These are phyloP conservation scores for Sarcomyxa edulis DNA, from an alignment of 768 basidiomycete species.

Conservation along the genomic window DNA sequence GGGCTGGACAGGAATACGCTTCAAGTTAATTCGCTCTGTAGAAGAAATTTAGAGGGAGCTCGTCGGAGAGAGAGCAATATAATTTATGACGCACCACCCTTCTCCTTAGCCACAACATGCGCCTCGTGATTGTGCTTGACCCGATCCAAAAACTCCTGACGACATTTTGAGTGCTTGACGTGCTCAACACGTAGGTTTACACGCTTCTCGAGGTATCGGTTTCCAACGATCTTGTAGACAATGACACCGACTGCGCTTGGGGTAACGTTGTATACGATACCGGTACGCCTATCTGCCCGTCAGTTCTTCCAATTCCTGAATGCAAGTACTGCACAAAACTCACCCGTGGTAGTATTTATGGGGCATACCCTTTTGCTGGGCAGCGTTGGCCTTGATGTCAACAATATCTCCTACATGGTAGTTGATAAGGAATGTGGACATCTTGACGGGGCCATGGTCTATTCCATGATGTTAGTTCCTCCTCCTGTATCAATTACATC, in stretches of 20 bases:
- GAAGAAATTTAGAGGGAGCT: neutral
- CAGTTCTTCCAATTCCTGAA: constrained; percentile 5
- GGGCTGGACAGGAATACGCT: constrained; percentile 81
- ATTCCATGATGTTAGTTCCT: constrained; percentile 9
- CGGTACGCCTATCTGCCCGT: constrained; percentile 71
- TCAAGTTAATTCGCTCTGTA: constrained; percentile 76
- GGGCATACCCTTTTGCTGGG: constrained; percentile 99
- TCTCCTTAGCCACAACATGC: constrained; percentile 83
- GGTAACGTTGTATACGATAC: constrained; percentile 98
- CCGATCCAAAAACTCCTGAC: constrained; percentile 94
- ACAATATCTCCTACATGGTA: constrained; percentile 98
- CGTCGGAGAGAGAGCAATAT: neutral
- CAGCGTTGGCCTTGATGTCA: constrained; percentile 99
- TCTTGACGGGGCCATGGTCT: constrained; percentile 87
- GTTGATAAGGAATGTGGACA: constrained; percentile 91
- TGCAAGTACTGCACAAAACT: constrained; percentile 29
- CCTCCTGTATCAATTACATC: constrained; percentile 6
- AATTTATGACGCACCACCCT: constrained; percentile 65
- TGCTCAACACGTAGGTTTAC: constrained; percentile 98
- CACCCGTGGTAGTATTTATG: constrained; percentile 98
- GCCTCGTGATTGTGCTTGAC: constrained; percentile 88
- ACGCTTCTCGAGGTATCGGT: constrained; percentile 98
- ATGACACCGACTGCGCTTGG: constrained; percentile 93
- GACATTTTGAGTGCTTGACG: constrained; percentile 93
- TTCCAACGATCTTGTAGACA: constrained; percentile 97